Conservation (phyloP, 208 protist genomes). For the Porcisia hertigi region DNA sequence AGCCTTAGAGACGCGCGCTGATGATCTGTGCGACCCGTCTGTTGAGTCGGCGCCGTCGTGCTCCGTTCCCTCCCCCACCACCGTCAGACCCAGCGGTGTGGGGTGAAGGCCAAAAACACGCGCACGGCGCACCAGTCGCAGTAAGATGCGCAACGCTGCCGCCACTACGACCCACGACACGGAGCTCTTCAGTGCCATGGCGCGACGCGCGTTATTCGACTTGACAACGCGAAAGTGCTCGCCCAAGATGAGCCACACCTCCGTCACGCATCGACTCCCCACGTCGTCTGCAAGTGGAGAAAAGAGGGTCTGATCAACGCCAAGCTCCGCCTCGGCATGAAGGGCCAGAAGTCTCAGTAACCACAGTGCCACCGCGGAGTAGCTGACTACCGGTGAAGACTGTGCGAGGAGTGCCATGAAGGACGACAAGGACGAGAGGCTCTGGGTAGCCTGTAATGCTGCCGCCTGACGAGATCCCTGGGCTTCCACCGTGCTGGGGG, state of each 20-base stretch:
- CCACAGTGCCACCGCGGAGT: conserved; percentile 48
- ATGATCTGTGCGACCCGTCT: conserved; percentile 5
- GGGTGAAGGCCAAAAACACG: conserved; percentile 77
- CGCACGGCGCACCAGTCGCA: conserved; percentile 67
- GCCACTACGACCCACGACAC: conserved; percentile 57
- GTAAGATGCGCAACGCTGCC: conserved; percentile 62
- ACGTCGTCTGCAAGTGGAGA: conserved; percentile 84
- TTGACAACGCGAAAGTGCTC: conserved; percentile 81
- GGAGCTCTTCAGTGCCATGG: conserved; percentile 52
- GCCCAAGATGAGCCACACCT: conserved; percentile 55
- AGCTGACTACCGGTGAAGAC: conserved; percentile 27
- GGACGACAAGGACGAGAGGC: conserved; percentile 11
- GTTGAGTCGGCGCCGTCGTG: neutral
- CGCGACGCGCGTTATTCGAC: conserved; percentile 62
- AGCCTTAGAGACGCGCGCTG: conserved; percentile 12
- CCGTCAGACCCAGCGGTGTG: conserved; percentile 40
- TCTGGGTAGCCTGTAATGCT: neutral
- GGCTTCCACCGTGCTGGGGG: neutral
- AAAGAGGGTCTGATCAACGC: conserved; percentile 51
- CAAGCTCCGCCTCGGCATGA: conserved; percentile 49
- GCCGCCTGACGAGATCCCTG: neutral
- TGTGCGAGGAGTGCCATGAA: conserved; percentile 21
- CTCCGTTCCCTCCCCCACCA: conserved; percentile 15
- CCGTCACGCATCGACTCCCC: conserved; percentile 57
- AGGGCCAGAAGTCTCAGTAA: conserved; percentile 61